Percentiles rank a stretch among this genome's conserved stretches.
Evolutionary conservation across 257 asterid genomes (phyloP).

Genomic region (Hygrophila difformis): DNA sequence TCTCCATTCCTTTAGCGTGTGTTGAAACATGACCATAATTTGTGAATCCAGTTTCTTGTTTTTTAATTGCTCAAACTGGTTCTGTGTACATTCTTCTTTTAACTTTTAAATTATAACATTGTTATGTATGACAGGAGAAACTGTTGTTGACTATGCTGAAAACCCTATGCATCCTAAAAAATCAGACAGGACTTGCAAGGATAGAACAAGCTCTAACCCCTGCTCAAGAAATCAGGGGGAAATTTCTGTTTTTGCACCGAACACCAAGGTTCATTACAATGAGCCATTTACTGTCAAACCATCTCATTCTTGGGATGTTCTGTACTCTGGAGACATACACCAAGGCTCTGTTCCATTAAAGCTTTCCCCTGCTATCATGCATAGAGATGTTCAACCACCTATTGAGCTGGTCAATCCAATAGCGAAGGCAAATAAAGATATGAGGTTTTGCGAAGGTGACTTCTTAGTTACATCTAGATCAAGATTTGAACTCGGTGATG

Average conservation of each 20-base stretch:
- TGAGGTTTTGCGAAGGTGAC: slow-evolving; percentile 40
- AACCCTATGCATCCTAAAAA: slow-evolving; percentile 30
- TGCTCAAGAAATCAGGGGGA: no score
- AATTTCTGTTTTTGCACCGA: slow-evolving; percentile 16
- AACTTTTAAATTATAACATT: no score
- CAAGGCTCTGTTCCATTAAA: slow-evolving; percentile 23
- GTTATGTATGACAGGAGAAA: no score
- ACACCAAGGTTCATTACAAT: slow-evolving; percentile 24
- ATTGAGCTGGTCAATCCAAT: slow-evolving; percentile 32
- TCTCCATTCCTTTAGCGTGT: no score
- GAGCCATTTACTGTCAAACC: background rate
- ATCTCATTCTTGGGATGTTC: slow-evolving; percentile 14
- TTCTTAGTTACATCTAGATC: slow-evolving; percentile 33
- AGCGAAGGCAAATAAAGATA: slow-evolving; percentile 25
- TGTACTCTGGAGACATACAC: slow-evolving; percentile 14
- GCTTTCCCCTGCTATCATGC: slow-evolving; percentile 30
- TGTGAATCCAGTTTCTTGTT: no score
- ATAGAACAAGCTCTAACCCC: slow-evolving; percentile 17
- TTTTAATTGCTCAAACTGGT: no score
- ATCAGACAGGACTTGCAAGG: slow-evolving; percentile 28
- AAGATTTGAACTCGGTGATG: slow-evolving; percentile 41
- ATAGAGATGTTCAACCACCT: slow-evolving; percentile 31
- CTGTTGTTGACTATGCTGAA: no score
- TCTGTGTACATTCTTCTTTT: no score
- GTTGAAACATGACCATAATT: no score